These are phyloP conservation scores for Salvia splendens DNA, from an alignment of 257 asterid species.

Conservation along the genomic window DNA sequence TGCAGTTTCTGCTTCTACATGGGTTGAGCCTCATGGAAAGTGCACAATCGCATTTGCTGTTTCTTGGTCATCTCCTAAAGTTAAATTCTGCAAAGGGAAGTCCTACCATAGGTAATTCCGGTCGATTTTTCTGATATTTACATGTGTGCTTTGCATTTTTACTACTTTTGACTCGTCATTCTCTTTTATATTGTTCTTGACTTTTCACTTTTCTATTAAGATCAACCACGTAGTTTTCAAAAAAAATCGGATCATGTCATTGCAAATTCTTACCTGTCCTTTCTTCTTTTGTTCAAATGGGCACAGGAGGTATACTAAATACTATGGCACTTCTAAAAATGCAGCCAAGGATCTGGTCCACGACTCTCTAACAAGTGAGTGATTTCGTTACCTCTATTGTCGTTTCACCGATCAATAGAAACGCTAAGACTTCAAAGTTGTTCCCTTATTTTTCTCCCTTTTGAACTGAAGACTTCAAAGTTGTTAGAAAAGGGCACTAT, in stretches of 20 bases:
- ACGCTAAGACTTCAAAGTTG: neutral
- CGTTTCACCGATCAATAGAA: neutral
- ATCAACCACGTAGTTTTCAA: neutral
- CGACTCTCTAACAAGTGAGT: constrained; percentile 90
- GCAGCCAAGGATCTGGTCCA: constrained; percentile 92
- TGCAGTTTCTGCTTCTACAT: constrained; percentile 93
- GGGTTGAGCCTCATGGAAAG: constrained; percentile 99
- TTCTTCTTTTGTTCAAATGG: constrained; percentile 27
- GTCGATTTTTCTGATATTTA: constrained; percentile 10
- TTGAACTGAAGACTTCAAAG: too few relatives aligned
- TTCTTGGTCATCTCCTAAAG: constrained; percentile 97
- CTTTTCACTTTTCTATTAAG: neutral
- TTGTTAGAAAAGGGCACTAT: neutral
- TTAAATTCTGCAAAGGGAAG: constrained; percentile 91
- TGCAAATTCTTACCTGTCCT: constrained; percentile 15
- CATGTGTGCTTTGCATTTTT: neutral
- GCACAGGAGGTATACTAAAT: constrained; percentile 95
- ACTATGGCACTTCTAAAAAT: constrained; percentile 82
- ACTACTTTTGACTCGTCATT: neutral
- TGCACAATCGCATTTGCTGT: constrained; percentile 88
- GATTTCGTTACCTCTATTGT: constrained; percentile 11
- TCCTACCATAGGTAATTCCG: constrained; percentile 74
- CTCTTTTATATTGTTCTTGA: neutral
- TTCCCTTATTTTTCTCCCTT: neutral
- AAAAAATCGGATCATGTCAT: constrained; percentile 14